These are phyloP conservation scores for Torulaspora pretoriensis DNA, from an alignment of 1,139 yeast genomes.

Conservation along the genomic window DNA sequence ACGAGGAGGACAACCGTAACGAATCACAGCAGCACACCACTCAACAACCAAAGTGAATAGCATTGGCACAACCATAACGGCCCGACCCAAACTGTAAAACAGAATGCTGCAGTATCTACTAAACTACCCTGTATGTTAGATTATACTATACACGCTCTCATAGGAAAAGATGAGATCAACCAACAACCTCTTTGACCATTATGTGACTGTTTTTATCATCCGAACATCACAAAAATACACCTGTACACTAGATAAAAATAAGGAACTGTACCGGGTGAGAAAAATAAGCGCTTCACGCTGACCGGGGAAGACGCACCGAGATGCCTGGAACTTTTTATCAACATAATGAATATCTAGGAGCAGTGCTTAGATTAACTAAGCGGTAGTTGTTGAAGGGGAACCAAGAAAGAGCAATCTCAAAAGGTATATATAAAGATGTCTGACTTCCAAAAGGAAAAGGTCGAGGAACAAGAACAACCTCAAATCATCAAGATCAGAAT, in stretches of 20 bases:
- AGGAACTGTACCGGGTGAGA: background rate
- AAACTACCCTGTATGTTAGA: background rate
- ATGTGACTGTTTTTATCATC: conserved; percentile 1
- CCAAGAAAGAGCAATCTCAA: conserved; percentile 24
- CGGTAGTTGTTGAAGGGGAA: background rate
- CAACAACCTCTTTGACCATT: background rate
- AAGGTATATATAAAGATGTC: conserved; percentile 57
- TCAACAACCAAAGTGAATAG: conserved; percentile 5
- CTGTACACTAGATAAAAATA: background rate
- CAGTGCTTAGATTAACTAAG: background rate
- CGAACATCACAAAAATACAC: background rate
- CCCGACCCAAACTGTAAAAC: no score
- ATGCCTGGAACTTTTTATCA: conserved; percentile 5
- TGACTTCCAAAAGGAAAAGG: conserved; percentile 81
- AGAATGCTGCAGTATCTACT: no score
- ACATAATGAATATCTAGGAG: background rate
- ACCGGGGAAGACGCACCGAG: conserved; percentile 1
- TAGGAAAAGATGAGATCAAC: background rate
- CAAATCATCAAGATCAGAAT: conserved; percentile 97
- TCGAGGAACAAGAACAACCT: conserved; percentile 74
- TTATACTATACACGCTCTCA: background rate
- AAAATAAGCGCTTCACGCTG: background rate
- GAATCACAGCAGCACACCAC: conserved; percentile 9
- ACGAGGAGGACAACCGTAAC: conserved; percentile 19
- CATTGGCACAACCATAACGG: no score